Conservation (phyloP, 108 stramenopile species). For the Fragilaria crotonensis region DNA sequence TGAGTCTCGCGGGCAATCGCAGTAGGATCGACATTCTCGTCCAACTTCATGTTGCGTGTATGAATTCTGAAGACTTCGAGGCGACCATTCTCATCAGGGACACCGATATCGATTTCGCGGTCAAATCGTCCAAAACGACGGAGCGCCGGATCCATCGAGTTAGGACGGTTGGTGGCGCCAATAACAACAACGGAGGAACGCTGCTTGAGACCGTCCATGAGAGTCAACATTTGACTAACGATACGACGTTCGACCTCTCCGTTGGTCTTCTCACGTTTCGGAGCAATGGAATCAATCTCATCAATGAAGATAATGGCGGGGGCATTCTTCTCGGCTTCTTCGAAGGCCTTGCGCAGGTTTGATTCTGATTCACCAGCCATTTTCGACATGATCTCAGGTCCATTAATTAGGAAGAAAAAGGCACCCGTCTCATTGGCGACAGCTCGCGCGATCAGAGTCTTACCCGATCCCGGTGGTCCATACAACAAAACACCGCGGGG, state of each 20-base stretch:
- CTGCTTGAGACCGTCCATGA: slow-evolving; percentile 99
- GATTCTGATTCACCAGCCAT: slow-evolving; percentile 99
- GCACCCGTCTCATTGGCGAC: slow-evolving; percentile 99
- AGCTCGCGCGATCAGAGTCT: slow-evolving; percentile 98
- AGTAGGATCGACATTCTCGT: slow-evolving; percentile 98
- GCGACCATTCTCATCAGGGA: slow-evolving; percentile 99
- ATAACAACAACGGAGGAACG: slow-evolving; percentile 96
- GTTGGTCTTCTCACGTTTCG: slow-evolving; percentile 99
- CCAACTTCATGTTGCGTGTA: slow-evolving; percentile 99
- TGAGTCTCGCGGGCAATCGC: slow-evolving; percentile 96
- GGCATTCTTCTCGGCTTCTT: slow-evolving; percentile 99
- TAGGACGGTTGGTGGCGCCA: slow-evolving; percentile 97
- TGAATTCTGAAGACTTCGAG: slow-evolving; percentile 99
- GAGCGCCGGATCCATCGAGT: slow-evolving; percentile 93
- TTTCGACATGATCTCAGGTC: slow-evolving; percentile 99
- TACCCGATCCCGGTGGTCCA: slow-evolving; percentile 98
- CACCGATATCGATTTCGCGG: slow-evolving; percentile 99
- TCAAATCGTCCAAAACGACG: slow-evolving; percentile 99
- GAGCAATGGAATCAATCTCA: slow-evolving; percentile 99
- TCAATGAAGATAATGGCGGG: slow-evolving; percentile 99
- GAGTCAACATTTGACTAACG: slow-evolving; percentile 96
- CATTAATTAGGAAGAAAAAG: slow-evolving; percentile 99
- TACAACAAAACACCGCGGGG: slow-evolving; percentile 99
- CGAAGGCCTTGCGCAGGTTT: slow-evolving; percentile 97
- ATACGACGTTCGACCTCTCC: slow-evolving; percentile 99